Evolutionary conservation across 2,329 filamentous ascomycete genomes (phyloP).

Genomic region (Magnaporthales sp.): DNA sequence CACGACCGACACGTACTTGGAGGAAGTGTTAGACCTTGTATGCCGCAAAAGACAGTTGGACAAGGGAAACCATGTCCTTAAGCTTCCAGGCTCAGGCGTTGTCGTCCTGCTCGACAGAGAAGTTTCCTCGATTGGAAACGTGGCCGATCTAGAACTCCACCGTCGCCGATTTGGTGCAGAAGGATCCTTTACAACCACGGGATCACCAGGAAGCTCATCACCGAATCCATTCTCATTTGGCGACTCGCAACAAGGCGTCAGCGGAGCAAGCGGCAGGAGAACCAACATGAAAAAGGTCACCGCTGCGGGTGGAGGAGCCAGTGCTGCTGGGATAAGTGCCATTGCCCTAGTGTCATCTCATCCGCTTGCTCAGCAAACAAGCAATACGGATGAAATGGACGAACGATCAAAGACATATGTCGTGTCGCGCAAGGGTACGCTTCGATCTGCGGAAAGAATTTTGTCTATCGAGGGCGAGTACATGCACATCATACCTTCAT

Average conservation of each 20-base stretch:
- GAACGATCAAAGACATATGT: constrained; percentile 66
- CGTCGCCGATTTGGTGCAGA: constrained; percentile 69
- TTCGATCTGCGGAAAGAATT: constrained; percentile 69
- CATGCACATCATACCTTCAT: constrained; percentile 72
- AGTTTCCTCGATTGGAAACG: constrained; percentile 68
- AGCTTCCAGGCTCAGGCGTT: constrained; percentile 64
- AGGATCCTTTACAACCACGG: constrained; percentile 55
- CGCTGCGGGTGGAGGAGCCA: background rate
- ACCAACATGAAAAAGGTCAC: constrained; percentile 1
- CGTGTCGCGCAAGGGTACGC: constrained; percentile 74
- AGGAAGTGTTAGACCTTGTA: constrained; percentile 70
- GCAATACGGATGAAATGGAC: constrained; percentile 47
- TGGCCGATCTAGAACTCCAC: constrained; percentile 66
- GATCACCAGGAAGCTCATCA: constrained; percentile 61
- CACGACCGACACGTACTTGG: constrained; percentile 75
- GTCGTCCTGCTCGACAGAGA: constrained; percentile 70
- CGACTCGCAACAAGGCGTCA: background rate
- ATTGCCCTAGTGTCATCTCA: constrained; percentile 26
- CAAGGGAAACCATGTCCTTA: constrained; percentile 71
- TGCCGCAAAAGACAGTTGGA: constrained; percentile 72
- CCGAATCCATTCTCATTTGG: constrained; percentile 51
- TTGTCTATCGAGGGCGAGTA: constrained; percentile 79
- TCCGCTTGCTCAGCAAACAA: constrained; percentile 56
- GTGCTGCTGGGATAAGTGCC: background rate
- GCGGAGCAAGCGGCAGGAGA: constrained; percentile 3